phyloP scores from a whole-genome alignment of 495 filamentous ascomycete species.

The Filosporella fistucella region DNA sequence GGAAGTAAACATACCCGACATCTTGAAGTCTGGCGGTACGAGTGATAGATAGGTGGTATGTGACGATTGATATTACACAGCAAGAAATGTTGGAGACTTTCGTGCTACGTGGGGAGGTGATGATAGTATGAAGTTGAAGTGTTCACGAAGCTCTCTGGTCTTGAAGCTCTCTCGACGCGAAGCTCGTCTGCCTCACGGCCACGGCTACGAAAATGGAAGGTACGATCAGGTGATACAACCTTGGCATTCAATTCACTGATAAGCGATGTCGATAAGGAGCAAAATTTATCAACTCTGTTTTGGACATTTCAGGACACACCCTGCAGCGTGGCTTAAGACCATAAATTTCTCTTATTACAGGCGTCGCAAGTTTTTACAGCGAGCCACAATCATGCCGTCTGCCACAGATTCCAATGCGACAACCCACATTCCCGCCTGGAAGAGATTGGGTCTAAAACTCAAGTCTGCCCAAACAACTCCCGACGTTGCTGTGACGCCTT shows the following conservation, averaged over 20 bases:
- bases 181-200: constrained; percentile 5
- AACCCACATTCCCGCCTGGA: constrained; percentile 72
- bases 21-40: constrained; percentile 19
- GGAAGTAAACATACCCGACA: constrained; percentile 30
- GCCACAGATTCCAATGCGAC: constrained; percentile 17
- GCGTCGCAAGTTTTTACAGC: not conserved
- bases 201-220: no score
- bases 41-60: not conserved
- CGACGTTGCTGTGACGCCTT: constrained; percentile 14
- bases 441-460: constrained; percentile 70
- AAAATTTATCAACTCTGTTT: no score
- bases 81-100: not conserved
- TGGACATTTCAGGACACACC: constrained; percentile 6
- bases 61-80: not conserved
- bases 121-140: not conserved
- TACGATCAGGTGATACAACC: no score
- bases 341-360: constrained; percentile 3
- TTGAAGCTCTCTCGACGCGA: constrained; percentile 7
- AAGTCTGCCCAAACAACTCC: constrained; percentile 48
- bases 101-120: not conserved
- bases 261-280: no score
- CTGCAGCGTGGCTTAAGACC: constrained; percentile 7
- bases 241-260: no score
- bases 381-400: constrained; percentile 13
- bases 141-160: constrained; percentile 3